Percentiles rank a stretch among this genome's conserved stretches.
Evolutionary conservation across 192 early-diverging fungal genomes (phyloP).

Genomic region (Blastocladiella britannica): DNA sequence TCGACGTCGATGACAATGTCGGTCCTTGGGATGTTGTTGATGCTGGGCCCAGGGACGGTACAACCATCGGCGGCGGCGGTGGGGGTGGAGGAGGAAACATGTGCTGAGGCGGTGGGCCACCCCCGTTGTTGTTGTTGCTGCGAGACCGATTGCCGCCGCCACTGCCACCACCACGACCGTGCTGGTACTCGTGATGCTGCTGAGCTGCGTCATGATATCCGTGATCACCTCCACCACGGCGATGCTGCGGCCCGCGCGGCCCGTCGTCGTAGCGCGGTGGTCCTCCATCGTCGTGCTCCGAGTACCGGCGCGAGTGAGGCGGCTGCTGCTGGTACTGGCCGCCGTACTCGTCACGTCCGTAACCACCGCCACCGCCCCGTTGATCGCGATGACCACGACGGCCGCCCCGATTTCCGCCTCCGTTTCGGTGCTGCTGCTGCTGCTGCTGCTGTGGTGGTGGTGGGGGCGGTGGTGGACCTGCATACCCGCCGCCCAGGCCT

Average conservation of each 20-base stretch:
- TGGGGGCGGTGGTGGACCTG: constrained; percentile 14
- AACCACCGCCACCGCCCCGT: background rate
- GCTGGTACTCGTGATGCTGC: background rate
- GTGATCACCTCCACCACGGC: no score
- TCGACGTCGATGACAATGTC: constrained; percentile 6
- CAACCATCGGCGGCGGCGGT: constrained; percentile 9
- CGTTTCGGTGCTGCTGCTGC: background rate
- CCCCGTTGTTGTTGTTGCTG: constrained; percentile 2
- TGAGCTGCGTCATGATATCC: no score
- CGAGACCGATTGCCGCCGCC: background rate
- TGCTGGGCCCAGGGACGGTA: constrained; percentile 7
- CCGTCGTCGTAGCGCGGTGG: constrained; percentile 11
- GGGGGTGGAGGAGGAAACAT: constrained; percentile 20
- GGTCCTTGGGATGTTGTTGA: background rate
- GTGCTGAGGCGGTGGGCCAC: constrained; percentile 8
- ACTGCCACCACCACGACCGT: background rate
- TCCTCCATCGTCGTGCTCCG: constrained; percentile 13
- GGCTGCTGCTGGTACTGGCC: background rate
- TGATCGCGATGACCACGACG: background rate
- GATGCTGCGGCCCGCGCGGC: background rate
- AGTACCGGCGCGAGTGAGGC: background rate
- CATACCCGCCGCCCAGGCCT: constrained; percentile 4
- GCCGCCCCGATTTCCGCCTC: constrained; percentile 1
- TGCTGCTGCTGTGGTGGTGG: constrained; percentile 12
- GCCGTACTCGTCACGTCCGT: background rate